Evolutionary conservation across 176 grass and related monocot species (phyloP).

Genomic region (Carex kokanica): DNA sequence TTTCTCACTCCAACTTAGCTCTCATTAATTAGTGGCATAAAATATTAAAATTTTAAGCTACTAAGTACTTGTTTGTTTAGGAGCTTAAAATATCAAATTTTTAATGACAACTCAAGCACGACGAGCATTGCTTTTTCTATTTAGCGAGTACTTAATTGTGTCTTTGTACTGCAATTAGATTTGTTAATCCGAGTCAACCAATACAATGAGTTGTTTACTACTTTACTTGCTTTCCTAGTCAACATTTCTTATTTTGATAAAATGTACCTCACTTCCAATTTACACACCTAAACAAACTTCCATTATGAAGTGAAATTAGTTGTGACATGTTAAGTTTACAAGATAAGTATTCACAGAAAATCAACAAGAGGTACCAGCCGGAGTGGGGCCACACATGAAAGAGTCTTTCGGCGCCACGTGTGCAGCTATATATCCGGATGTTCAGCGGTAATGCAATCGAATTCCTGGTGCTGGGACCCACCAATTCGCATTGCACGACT

Average conservation of each 20-base stretch:
- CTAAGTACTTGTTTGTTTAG: too few relatives aligned
- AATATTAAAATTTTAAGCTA: too few relatives aligned
- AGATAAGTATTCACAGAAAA: not conserved
- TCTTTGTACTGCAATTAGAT: too few relatives aligned
- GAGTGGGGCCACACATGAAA: not conserved
- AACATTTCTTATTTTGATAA: not conserved
- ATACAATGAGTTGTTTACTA: not conserved
- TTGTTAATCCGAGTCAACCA: not conserved
- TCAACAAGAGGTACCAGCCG: not conserved
- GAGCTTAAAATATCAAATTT: too few relatives aligned
- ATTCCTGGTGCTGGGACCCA: not conserved
- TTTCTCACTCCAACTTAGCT: too few relatives aligned
- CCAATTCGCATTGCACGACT: too few relatives aligned
- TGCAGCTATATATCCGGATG: conserved; percentile 11
- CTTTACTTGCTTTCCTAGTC: not conserved
- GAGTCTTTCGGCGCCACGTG: not conserved
- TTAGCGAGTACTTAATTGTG: too few relatives aligned
- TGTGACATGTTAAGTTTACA: not conserved
- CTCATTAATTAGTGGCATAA: too few relatives aligned
- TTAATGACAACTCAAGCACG: too few relatives aligned
- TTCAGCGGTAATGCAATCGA: not conserved
- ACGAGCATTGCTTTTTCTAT: too few relatives aligned
- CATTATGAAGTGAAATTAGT: not conserved
- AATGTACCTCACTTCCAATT: not conserved
- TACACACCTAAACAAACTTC: not conserved